Evolutionary conservation across 2,329 filamentous ascomycete species (phyloP).

Genomic region (Cadophora malorum): DNA sequence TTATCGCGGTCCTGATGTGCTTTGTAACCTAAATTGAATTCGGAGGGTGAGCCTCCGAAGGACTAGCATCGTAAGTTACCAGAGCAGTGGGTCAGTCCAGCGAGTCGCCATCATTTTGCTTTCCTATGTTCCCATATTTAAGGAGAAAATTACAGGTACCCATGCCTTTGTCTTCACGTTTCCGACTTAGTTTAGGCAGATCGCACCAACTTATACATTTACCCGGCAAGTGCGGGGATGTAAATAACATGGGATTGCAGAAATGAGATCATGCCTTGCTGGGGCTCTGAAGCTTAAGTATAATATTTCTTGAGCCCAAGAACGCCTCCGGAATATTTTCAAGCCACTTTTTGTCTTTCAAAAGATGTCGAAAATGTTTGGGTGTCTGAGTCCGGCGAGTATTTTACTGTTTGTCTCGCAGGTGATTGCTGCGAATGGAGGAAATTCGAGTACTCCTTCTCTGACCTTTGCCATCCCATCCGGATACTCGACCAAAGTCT

Average conservation of each 20-base stretch:
- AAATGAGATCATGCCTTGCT: constrained; percentile 9
- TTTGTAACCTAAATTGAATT: not conserved
- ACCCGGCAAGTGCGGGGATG: constrained; percentile 16
- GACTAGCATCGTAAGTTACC: not conserved
- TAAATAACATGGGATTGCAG: constrained; percentile 5
- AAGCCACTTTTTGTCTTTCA: not conserved
- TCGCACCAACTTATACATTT: constrained; percentile 5
- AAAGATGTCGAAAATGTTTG: not conserved
- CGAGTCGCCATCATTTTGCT: not conserved
- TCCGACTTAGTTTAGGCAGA: not conserved
- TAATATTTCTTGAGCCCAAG: too few species aligned
- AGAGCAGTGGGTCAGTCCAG: not conserved
- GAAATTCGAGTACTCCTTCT: not conserved
- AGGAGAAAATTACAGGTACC: not conserved
- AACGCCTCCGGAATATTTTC: not conserved
- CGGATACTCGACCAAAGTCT: constrained; percentile 40
- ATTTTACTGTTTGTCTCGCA: not conserved
- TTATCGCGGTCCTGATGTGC: not conserved
- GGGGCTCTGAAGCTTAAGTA: constrained; percentile 3
- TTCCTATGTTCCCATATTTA: not conserved
- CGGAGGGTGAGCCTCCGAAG: not conserved
- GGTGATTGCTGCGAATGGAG: not conserved
- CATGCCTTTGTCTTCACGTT: not conserved
- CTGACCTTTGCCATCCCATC: constrained; percentile 25
- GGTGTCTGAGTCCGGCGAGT: not conserved